Percentiles rank a stretch among this genome's conserved stretches.
These are phyloP conservation scores for Penicillium mononematosum DNA, from an alignment of 495 filamentous ascomycete genomes.

Conservation along the genomic window DNA sequence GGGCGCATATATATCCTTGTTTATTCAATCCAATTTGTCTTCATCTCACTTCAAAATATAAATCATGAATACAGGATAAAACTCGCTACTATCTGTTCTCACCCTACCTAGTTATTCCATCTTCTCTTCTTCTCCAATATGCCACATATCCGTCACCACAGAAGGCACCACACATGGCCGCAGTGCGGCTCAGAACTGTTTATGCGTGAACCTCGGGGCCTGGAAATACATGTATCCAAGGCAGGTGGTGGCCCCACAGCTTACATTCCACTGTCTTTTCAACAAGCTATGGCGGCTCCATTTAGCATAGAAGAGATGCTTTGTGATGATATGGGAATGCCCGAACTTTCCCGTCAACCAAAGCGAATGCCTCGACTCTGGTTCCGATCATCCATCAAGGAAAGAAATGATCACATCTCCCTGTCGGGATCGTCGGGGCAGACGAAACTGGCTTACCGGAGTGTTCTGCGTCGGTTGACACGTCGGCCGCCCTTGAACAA, in stretches of 20 bases:
- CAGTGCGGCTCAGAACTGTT: conserved; percentile 35
- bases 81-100: not conserved
- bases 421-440: conserved; percentile 18
- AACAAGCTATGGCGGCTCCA: conserved; percentile 22
- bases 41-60: not conserved
- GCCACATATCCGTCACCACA: conserved; percentile 33
- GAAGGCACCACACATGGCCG: conserved; percentile 44
- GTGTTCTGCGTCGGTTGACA: conserved; percentile 33
- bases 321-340: conserved; percentile 31
- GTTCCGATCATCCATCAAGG: conserved; percentile 15
- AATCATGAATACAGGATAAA: conserved; percentile 19
- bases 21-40: not conserved
- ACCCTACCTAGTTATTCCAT: not conserved
- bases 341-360: conserved; percentile 34
- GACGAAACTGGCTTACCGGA: conserved; percentile 22
- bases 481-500: conserved; percentile 39
- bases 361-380: conserved; percentile 26
- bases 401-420: conserved; percentile 10
- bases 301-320: conserved; percentile 26
- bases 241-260: not conserved
- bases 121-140: conserved; percentile 16
- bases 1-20: conserved; percentile 3
- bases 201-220: conserved; percentile 20
- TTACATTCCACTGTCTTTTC: conserved; percentile 17
- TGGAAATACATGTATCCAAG: conserved; percentile 17